A percentile compares a stretch with the other conserved stretches of the same genome.
phyloP scores from a whole-genome alignment of 225 moss, liverwort and hornwort genomes.

The Bryoerythrophyllum caledonicum region DNA sequence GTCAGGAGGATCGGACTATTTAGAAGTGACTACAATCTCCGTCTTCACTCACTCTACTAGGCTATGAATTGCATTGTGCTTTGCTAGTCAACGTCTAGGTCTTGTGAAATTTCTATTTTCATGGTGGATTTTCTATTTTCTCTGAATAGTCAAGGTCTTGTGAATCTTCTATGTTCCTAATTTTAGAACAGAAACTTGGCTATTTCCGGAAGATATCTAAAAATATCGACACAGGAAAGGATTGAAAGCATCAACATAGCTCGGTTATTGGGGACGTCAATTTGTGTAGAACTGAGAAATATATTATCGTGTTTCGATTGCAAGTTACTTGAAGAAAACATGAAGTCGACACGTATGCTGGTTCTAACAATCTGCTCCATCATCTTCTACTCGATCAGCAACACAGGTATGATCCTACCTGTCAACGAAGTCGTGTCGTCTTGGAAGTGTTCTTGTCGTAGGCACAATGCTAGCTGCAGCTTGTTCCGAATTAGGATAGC shows the following conservation, averaged over 20 bases:
- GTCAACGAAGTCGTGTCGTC: too few relatives aligned
- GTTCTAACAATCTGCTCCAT: constrained; percentile 15
- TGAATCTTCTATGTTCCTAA: background rate
- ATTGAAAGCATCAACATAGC: background rate
- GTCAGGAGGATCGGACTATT: background rate
- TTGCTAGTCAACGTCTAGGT: background rate
- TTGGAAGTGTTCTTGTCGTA: background rate
- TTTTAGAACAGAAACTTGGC: background rate
- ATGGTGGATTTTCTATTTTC: too few relatives aligned
- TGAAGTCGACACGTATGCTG: constrained; percentile 14
- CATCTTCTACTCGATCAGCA: constrained; percentile 18
- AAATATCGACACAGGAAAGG: background rate
- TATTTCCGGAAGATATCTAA: background rate
- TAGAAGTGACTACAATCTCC: background rate
- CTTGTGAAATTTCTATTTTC: too few relatives aligned
- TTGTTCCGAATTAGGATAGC: constrained; percentile 1
- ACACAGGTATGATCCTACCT: constrained; percentile 23
- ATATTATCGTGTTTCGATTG: background rate
- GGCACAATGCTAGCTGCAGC: constrained; percentile 3
- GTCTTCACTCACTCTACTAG: background rate
- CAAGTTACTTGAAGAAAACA: constrained; percentile 26
- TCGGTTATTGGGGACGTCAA: background rate
- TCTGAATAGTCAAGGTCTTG: background rate
- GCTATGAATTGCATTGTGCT: too few relatives aligned
- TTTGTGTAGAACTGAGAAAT: background rate